Percentiles rank a stretch among this genome's conserved stretches.
Conservation (phyloP, 352 stramenopile genomes). For the Globisporangium rhizosaccharum region DNA sequence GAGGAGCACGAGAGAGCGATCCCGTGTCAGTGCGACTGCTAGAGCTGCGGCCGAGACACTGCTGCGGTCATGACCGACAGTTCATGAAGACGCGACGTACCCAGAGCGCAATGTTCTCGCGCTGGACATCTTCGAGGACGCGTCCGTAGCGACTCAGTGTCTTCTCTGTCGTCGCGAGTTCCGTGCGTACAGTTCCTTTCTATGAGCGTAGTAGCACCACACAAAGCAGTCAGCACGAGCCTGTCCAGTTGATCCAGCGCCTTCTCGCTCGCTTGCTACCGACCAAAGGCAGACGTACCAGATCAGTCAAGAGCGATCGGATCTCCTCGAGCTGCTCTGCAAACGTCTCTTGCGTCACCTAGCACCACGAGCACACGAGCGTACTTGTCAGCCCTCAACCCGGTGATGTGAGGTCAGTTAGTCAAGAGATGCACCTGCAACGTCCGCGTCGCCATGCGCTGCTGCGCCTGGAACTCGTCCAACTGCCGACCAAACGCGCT, state of each 20-base stretch:
- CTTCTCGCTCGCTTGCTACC: too few relatives aligned
- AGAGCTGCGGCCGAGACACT: not conserved
- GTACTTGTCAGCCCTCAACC: too few relatives aligned
- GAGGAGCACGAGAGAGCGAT: not conserved
- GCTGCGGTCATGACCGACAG: not conserved
- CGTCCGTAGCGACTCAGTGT: slow-evolving; percentile 23
- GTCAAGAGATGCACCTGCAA: slow-evolving; percentile 25
- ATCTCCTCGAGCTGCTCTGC: slow-evolving; percentile 52
- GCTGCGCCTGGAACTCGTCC: slow-evolving; percentile 47
- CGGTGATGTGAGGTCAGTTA: too few relatives aligned
- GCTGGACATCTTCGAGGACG: slow-evolving; percentile 32
- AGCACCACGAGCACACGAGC: not conserved
- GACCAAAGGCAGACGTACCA: slow-evolving; percentile 20
- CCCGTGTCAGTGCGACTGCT: not conserved
- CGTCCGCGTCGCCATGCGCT: slow-evolving; percentile 29
- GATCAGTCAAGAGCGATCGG: slow-evolving; percentile 33
- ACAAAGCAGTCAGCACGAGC: too few relatives aligned
- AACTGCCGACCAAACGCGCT: slow-evolving; percentile 45
- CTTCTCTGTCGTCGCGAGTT: slow-evolving; percentile 28
- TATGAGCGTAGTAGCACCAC: not conserved
- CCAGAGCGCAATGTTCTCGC: slow-evolving; percentile 52
- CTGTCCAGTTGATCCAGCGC: too few relatives aligned
- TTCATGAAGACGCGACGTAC: slow-evolving; percentile 11
- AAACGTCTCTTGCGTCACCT: slow-evolving; percentile 47
- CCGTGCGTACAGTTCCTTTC: slow-evolving; percentile 30